phyloP scores from a whole-genome alignment of 176 grass and related monocot species.

The Avena atlantica region DNA sequence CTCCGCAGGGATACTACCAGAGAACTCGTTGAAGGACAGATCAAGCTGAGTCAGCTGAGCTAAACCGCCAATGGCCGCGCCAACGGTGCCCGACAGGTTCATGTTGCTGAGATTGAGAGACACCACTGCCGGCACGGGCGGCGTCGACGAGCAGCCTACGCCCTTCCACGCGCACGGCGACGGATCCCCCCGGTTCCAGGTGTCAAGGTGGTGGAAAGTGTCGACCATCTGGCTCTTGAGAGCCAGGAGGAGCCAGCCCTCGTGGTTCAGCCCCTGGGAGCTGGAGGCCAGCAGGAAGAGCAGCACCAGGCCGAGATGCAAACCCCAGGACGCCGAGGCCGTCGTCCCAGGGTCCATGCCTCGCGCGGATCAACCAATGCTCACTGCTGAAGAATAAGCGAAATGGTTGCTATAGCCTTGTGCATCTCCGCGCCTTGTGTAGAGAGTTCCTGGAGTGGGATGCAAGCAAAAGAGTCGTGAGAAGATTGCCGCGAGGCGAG shows the following conservation, averaged over 20 bases:
- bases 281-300: slow-evolving; percentile 53
- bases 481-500: neutral
- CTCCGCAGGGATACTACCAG: slow-evolving; percentile 66
- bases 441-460: slow-evolving; percentile 36
- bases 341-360: slow-evolving; percentile 40
- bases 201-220: slow-evolving; percentile 63
- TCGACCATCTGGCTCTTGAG: slow-evolving; percentile 78
- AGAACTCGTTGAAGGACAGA: slow-evolving; percentile 81
- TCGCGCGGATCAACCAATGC: slow-evolving; percentile 4
- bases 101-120: slow-evolving; percentile 70
- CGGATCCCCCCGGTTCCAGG: slow-evolving; percentile 58
- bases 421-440: slow-evolving; percentile 8
- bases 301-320: slow-evolving; percentile 53
- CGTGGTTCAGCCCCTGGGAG: slow-evolving; percentile 60
- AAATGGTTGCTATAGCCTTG: slow-evolving; percentile 22
- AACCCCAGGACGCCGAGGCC: slow-evolving; percentile 18
- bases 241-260: slow-evolving; percentile 72
- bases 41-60: slow-evolving; percentile 62
- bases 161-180: slow-evolving; percentile 84
- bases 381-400: neutral
- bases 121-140: slow-evolving; percentile 41
- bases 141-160: slow-evolving; percentile 63
- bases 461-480: slow-evolving; percentile 30
- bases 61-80: slow-evolving; percentile 66
- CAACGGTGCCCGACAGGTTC: slow-evolving; percentile 83